Evolutionary conservation across 352 stramenopile genomes (phyloP), one percentile per base, ranked within the genome.

Genomic region (Pythium coloratum): DNA sequence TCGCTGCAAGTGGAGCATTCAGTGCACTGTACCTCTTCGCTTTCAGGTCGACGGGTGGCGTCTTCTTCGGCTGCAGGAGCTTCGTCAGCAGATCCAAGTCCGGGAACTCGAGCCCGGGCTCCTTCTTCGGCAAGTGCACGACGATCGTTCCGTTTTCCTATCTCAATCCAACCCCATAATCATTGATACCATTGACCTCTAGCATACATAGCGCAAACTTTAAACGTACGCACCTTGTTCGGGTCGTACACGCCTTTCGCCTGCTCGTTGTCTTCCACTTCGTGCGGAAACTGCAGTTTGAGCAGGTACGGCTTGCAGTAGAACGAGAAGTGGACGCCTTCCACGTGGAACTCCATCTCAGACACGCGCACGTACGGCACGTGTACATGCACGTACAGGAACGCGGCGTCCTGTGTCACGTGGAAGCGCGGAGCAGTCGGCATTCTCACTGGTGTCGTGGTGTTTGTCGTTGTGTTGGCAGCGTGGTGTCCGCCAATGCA

Each of bases 301-400:
- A 99, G 87, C 60, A 99, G 73, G 74, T 99, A 99, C 14, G 97
- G 97, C 65, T 98, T 98, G 76, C 96, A 98, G 76, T 92, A 98
- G 76, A 98, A 98, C 34, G 87, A 89, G 75, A 98, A 99, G 54
- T 93, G 84, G 71, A 67, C 67, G 64, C 88, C 84, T 68, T 98
- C 90, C 24, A 97, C 87, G 50, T 94, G 76, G 73, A 96, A 98
- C 76, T 98, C 92, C 85, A 97, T 95, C 59, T 97, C 89, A 14
- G 84, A 92, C 38, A 98, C 90, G 59, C 90, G 90, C 47, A 98
- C 90, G 68, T 94, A 97, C 16, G 90, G 90, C 66, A 97, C 89
- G 66, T 92, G 81, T 28, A 97, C 87, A 70, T 96, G 88, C 42
- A 97, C 78, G 67, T 89, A 94, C 24, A 97, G 75, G 76, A 89